Evolutionary conservation across 73 alveolate species (phyloP).

Genomic region (Strombidium stylifer): DNA sequence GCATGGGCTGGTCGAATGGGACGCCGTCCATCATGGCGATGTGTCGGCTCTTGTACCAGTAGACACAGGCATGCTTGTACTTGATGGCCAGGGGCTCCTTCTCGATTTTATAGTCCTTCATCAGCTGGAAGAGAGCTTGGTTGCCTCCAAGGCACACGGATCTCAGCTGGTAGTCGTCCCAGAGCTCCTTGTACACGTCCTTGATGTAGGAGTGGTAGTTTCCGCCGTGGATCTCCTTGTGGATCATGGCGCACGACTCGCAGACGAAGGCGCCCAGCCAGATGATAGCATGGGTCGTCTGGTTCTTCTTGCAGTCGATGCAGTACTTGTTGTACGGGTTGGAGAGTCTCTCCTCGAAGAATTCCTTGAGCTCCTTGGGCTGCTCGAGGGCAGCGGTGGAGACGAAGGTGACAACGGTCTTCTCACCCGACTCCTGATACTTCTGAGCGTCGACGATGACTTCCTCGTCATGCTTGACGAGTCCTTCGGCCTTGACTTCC

Average conservation of each 20-base stretch:
- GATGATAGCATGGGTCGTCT: slow-evolving; percentile 19
- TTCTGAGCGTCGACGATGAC: no score
- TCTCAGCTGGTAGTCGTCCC: slow-evolving; percentile 23
- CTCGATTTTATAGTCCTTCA: slow-evolving; percentile 20
- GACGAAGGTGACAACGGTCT: no score
- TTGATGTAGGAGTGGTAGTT: slow-evolving; percentile 10
- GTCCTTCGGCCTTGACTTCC: no score
- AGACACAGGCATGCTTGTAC: no score
- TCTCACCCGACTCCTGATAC: no score
- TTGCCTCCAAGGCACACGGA: slow-evolving; percentile 24
- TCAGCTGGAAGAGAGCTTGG: slow-evolving; percentile 3
- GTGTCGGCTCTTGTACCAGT: no score
- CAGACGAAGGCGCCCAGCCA: slow-evolving; percentile 14
- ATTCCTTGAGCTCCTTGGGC: no score
- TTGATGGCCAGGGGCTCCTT: slow-evolving; percentile 5
- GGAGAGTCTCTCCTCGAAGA: no score
- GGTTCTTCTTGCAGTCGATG: slow-evolving; percentile 36
- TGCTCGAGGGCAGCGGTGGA: no score
- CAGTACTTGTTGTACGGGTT: slow-evolving; percentile 29
- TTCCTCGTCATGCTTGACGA: no score
- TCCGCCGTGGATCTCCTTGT: slow-evolving; percentile 1
- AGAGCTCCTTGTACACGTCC: slow-evolving; percentile 1
- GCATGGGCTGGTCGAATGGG: no score
- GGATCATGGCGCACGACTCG: slow-evolving; percentile 7
- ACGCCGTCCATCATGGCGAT: no score